A percentile compares a stretch with the other conserved stretches of the same genome.
Conservation (phyloP, 2,329 filamentous ascomycete species). For the Xylaria hypoxylon region DNA sequence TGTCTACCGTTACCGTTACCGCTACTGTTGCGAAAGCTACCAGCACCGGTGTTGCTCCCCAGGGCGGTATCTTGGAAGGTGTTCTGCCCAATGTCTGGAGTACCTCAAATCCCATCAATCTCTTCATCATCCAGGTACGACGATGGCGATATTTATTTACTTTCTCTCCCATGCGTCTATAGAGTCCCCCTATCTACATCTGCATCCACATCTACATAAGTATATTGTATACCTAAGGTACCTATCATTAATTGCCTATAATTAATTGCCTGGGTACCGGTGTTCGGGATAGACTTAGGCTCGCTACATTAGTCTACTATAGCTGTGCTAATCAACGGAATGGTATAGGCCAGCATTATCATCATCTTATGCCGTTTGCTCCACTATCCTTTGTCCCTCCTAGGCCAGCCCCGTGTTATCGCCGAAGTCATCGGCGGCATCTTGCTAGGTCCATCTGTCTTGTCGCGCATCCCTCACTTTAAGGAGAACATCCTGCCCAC, state of each 20-base stretch:
- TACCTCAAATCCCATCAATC: slow-evolving; percentile 75
- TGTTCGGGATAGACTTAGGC: too few species aligned
- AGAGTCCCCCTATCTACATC: background rate
- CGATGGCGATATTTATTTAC: background rate
- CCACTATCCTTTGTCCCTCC: slow-evolving; percentile 76
- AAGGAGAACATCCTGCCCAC: slow-evolving; percentile 73
- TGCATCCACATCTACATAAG: too few species aligned
- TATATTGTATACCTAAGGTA: too few species aligned
- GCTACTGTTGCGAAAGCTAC: slow-evolving; percentile 40
- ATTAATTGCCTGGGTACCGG: too few species aligned
- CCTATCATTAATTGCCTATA: too few species aligned
- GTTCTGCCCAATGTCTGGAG: slow-evolving; percentile 76
- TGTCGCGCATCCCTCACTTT: slow-evolving; percentile 79
- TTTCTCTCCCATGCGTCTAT: background rate
- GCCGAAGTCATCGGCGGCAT: slow-evolving; percentile 83
- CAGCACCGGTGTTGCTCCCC: slow-evolving; percentile 53
- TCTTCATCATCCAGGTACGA: slow-evolving; percentile 79
- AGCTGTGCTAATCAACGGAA: slow-evolving; percentile 25
- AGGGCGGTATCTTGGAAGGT: slow-evolving; percentile 76
- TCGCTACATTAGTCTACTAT: too few species aligned
- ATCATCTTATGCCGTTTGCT: slow-evolving; percentile 78
- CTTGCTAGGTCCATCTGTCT: slow-evolving; percentile 77
- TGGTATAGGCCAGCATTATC: slow-evolving; percentile 72
- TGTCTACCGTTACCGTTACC: slow-evolving; percentile 44
- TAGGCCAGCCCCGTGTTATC: slow-evolving; percentile 81